Evolutionary conservation across 1,139 yeast genomes (phyloP).

Genomic region (Blastobotrys illinoisensis): DNA sequence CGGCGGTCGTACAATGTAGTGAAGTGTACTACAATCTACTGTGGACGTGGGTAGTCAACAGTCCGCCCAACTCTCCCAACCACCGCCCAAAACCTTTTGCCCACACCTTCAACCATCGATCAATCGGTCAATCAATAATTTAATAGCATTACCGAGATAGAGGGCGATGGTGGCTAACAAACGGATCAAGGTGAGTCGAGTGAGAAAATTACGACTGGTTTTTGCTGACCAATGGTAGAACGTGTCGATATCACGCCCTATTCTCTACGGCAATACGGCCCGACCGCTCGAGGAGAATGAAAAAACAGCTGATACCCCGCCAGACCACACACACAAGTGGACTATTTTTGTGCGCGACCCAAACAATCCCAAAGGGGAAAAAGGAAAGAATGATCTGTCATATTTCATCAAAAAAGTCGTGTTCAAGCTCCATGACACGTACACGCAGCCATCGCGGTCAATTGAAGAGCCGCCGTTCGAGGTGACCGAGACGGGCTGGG

Average conservation of each 20-base stretch:
- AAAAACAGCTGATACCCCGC: constrained; percentile 57
- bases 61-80: too few species aligned
- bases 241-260: constrained; percentile 77
- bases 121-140: neutral
- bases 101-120: neutral
- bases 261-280: constrained; percentile 83
- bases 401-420: constrained; percentile 85
- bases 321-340: constrained; percentile 94
- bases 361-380: constrained; percentile 37
- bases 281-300: constrained; percentile 57
- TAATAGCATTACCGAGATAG: neutral
- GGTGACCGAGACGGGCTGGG: constrained; percentile 98
- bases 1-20: too few species aligned
- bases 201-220: neutral
- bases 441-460: constrained; percentile 75
- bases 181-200: constrained; percentile 5
- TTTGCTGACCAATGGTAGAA: constrained; percentile 37
- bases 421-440: constrained; percentile 91
- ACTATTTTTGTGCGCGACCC: constrained; percentile 89
- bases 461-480: constrained; percentile 89
- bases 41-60: too few species aligned
- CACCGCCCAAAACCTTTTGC: neutral
- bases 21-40: too few species aligned
- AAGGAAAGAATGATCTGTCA: constrained; percentile 57
- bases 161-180: constrained; percentile 1